Evolutionary conservation across 176 grass and related monocot genomes (phyloP).

Genomic region (Juncus effusus): DNA sequence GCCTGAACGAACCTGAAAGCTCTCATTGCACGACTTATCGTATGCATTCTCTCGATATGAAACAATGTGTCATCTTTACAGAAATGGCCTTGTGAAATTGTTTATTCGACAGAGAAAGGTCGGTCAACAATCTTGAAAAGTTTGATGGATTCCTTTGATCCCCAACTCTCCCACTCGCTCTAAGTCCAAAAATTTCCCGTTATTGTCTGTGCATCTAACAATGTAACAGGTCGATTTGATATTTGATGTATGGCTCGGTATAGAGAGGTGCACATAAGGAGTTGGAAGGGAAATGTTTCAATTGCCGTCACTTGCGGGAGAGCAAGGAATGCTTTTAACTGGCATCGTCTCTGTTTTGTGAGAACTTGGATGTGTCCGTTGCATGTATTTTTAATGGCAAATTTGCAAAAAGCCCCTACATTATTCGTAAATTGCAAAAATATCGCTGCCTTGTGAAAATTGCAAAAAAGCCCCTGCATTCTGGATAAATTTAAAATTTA

Average conservation of each 20-base stretch:
- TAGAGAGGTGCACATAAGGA: background rate
- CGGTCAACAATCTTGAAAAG: slow-evolving; percentile 21
- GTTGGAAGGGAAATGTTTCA: background rate
- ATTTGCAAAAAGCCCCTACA: no score
- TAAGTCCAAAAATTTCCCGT: background rate
- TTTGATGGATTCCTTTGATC: background rate
- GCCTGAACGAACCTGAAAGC: background rate
- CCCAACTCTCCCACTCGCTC: background rate
- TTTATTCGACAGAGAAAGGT: slow-evolving; percentile 1
- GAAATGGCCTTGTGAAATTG: background rate
- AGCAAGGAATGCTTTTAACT: slow-evolving; percentile 1
- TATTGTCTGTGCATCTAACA: background rate
- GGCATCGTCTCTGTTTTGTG: background rate
- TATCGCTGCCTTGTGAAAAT: no score
- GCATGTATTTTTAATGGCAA: no score
- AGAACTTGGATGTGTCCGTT: background rate
- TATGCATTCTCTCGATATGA: background rate
- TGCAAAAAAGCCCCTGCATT: no score
- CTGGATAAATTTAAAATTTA: no score
- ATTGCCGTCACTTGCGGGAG: slow-evolving; percentile 22
- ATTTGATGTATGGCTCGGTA: background rate
- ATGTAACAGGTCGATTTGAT: background rate
- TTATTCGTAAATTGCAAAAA: no score
- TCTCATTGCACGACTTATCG: background rate
- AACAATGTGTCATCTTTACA: background rate